Percentiles rank a stretch among this genome's conserved stretches.
These are phyloP conservation scores for Piromyces sp. DNA, from an alignment of 192 early-diverging fungal species.

Conservation along the genomic window DNA sequence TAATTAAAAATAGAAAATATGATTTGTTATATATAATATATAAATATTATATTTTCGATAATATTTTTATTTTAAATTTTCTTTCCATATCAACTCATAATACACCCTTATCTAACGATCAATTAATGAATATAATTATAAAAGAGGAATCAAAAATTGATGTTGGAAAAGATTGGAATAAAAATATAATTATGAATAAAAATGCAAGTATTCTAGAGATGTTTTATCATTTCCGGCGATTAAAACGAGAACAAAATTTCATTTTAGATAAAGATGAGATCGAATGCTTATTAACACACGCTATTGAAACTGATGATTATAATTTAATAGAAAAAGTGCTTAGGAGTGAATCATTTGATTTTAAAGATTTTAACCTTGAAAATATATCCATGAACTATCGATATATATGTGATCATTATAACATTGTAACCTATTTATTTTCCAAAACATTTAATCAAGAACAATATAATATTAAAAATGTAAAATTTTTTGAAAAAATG, in stretches of 20 bases:
- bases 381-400: too few species aligned
- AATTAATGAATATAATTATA: neutral
- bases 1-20: neutral
- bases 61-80: neutral
- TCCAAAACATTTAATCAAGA: neutral
- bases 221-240: neutral
- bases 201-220: neutral
- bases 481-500: neutral
- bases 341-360: too few species aligned
- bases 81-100: neutral
- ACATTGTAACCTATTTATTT: neutral
- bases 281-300: neutral
- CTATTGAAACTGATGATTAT: neutral
- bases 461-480: neutral
- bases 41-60: neutral
- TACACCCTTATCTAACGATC: neutral
- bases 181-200: neutral
- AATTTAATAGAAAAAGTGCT: too few species aligned
- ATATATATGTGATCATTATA: neutral
- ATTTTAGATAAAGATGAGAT: neutral
- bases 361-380: too few species aligned
- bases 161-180: neutral
- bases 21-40: neutral
- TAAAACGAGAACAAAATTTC: neutral
- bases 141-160: neutral